phyloP scores from a whole-genome alignment of 2,329 filamentous ascomycete genomes.

The Penicillium sp. region DNA sequence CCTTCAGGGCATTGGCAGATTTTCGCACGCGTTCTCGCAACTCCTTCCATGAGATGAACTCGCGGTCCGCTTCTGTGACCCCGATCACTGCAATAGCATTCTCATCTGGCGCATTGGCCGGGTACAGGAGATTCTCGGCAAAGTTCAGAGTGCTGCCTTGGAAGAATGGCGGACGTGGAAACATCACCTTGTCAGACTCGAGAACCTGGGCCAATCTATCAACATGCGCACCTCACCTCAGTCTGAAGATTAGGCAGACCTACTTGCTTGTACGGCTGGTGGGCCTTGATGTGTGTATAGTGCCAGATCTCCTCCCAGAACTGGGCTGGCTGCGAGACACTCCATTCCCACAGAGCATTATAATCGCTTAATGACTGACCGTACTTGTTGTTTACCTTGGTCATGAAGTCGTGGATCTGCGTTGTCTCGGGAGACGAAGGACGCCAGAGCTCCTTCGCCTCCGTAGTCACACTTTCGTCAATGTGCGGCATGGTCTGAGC shows the following conservation, averaged over 20 bases:
- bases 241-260: conserved; percentile 11
- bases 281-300: conserved; percentile 72
- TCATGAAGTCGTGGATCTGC: conserved; percentile 69
- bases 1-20: conserved; percentile 68
- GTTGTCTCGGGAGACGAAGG: conserved; percentile 66
- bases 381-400: conserved; percentile 66
- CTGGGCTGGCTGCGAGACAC: conserved; percentile 66
- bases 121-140: conserved; percentile 89
- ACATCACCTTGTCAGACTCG: conserved; percentile 66
- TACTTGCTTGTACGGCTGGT: conserved; percentile 52
- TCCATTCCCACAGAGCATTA: conserved; percentile 79
- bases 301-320: conserved; percentile 90
- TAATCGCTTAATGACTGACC: conserved; percentile 63
- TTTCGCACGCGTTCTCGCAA: conserved; percentile 72
- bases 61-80: conserved; percentile 68
- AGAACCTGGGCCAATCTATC: conserved; percentile 58
- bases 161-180: conserved; percentile 85
- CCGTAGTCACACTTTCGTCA: conserved; percentile 11
- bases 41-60: conserved; percentile 71
- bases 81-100: conserved; percentile 70
- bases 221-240: neutral
- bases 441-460: conserved; percentile 62
- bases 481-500: conserved; percentile 22
- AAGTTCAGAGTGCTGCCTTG: conserved; percentile 78
- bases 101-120: conserved; percentile 57